Conservation (phyloP, 2,329 filamentous ascomycete genomes). For the Aureobasidium sp. region DNA sequence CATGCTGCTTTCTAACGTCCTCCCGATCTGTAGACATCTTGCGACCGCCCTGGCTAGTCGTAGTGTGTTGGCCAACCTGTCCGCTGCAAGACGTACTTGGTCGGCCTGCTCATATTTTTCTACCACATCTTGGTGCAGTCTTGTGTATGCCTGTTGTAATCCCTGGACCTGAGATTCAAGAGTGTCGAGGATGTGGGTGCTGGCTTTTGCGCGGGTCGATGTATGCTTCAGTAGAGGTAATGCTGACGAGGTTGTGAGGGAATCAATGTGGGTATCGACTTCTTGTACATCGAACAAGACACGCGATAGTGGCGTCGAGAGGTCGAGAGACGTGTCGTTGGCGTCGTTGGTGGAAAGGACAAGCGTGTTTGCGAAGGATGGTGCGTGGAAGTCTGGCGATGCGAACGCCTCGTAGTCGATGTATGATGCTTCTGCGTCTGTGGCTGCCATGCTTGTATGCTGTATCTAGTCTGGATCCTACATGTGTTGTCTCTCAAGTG, state of each 20-base stretch:
- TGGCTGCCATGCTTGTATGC: background rate
- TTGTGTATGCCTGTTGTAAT: conserved; percentile 75
- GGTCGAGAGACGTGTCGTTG: conserved; percentile 80
- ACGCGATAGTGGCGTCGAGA: conserved; percentile 85
- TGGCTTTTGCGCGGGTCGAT: conserved; percentile 62
- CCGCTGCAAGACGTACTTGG: conserved; percentile 67
- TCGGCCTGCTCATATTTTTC: conserved; percentile 80
- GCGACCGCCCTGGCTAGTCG: conserved; percentile 67
- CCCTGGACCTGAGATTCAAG: conserved; percentile 72
- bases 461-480: background rate
- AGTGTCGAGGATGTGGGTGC: conserved; percentile 61
- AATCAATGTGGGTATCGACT: conserved; percentile 91
- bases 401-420: conserved; percentile 94
- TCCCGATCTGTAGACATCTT: conserved; percentile 69
- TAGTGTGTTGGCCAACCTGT: conserved; percentile 72
- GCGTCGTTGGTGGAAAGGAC: conserved; percentile 87
- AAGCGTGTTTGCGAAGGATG: conserved; percentile 78
- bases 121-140: conserved; percentile 78
- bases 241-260: conserved; percentile 75
- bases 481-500: background rate
- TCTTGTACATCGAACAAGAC: conserved; percentile 96
- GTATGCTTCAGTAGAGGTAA: conserved; percentile 75
- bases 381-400: conserved; percentile 69
- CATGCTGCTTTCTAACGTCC: conserved; percentile 82
- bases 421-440: conserved; percentile 59